phyloP scores from a whole-genome alignment of 1,139 yeast genomes.

The Blastobotrys apis region DNA sequence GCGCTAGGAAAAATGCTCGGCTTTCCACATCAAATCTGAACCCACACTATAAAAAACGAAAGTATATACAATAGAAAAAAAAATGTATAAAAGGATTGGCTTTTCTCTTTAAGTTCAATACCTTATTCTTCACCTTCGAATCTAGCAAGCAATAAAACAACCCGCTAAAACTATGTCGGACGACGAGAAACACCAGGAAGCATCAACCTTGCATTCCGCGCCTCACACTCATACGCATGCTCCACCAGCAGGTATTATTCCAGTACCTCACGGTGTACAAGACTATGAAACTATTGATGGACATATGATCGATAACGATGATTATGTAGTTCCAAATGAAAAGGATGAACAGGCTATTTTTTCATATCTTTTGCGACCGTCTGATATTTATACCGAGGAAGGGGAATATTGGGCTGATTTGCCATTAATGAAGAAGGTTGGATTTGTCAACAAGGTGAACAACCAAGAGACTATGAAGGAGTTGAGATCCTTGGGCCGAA shows the following conservation, averaged over 20 bases:
- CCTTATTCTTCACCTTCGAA: too few relatives aligned
- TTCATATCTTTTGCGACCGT: constrained; percentile 33
- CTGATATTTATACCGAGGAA: constrained; percentile 31
- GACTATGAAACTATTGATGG: constrained; percentile 36
- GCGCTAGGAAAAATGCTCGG: too few relatives aligned
- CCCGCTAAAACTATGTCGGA: too few relatives aligned
- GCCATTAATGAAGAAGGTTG: constrained; percentile 28
- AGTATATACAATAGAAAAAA: too few relatives aligned
- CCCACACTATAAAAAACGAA: too few relatives aligned
- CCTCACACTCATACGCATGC: constrained; percentile 25
- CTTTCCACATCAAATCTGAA: too few relatives aligned
- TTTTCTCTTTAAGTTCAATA: too few relatives aligned
- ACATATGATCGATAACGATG: constrained; percentile 24
- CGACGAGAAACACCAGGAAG: too few relatives aligned
- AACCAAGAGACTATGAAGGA: constrained; percentile 30
- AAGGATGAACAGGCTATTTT: constrained; percentile 36
- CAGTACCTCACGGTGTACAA: constrained; percentile 37
- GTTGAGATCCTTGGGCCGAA: constrained; percentile 24
- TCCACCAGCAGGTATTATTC: constrained; percentile 35
- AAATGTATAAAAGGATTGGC: too few relatives aligned
- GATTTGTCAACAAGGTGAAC: constrained; percentile 32
- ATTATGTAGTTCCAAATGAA: constrained; percentile 24
- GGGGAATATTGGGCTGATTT: constrained; percentile 40
- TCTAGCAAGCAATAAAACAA: too few relatives aligned
- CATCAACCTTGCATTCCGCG: too few relatives aligned